A percentile compares a stretch with the other conserved stretches of the same genome.
Conservation (phyloP, 768 basidiomycete species). For the Rhodotorula sphaerocarpa region DNA sequence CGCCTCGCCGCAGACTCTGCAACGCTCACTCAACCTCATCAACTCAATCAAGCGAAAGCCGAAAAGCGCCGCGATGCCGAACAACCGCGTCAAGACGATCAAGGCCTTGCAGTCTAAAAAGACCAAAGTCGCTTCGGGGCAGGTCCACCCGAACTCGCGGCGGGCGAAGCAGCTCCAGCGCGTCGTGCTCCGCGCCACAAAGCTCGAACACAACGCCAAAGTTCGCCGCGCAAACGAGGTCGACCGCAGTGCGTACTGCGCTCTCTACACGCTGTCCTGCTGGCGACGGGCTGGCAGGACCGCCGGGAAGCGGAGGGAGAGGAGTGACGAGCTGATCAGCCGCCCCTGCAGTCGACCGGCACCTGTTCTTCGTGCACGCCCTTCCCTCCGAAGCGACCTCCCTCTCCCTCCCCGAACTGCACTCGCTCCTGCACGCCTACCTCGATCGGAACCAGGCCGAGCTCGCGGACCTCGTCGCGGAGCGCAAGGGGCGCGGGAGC, state of each 20-base stretch:
- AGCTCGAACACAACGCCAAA: slow-evolving; percentile 19
- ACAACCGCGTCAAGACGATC: slow-evolving; percentile 33
- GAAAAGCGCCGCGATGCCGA: slow-evolving; percentile 12
- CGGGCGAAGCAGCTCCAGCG: slow-evolving; percentile 36
- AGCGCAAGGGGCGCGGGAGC: slow-evolving; percentile 11
- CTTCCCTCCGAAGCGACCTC: slow-evolving; percentile 20
- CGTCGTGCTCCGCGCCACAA: slow-evolving; percentile 28
- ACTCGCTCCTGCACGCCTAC: slow-evolving; percentile 27
- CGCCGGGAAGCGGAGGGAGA: no score
- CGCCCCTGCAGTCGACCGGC: slow-evolving; percentile 23
- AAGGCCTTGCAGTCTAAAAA: slow-evolving; percentile 32
- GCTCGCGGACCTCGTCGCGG: slow-evolving; percentile 13
- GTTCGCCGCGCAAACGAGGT: slow-evolving; percentile 22
- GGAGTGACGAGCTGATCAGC: no score
- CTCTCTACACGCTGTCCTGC: no score
- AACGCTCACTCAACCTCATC: no score
- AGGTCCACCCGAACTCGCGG: slow-evolving; percentile 36
- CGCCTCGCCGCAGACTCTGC: no score
- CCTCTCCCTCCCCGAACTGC: slow-evolving; percentile 28
- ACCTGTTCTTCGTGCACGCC: slow-evolving; percentile 31
- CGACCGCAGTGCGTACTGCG: slow-evolving; percentile 3
- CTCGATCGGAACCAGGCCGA: slow-evolving; percentile 31
- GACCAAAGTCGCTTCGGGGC: slow-evolving; percentile 1
- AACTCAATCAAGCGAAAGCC: no score
- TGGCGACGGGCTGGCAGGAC: not conserved